A percentile compares a stretch with the other conserved stretches of the same genome.
phyloP scores from a whole-genome alignment of 1,139 yeast species.

The Arxiozyma heterogenica region DNA sequence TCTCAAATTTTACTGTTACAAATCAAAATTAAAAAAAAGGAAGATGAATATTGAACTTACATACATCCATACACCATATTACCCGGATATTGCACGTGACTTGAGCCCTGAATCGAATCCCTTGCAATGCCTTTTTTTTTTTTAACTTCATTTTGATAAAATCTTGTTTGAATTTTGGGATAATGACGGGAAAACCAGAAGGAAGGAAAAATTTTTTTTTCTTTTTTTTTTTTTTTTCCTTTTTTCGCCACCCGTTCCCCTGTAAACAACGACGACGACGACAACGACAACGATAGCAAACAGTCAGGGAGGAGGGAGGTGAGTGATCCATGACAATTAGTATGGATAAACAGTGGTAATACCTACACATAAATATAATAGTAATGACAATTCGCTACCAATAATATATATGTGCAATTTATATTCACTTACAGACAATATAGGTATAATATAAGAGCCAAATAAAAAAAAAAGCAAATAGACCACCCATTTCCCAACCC shows the following conservation, averaged over 20 bases:
- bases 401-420: neutral
- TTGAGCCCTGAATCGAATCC: no score
- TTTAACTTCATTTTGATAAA: neutral
- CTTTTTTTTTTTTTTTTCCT: no score
- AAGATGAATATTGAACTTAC: no score
- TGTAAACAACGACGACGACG: neutral
- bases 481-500: neutral
- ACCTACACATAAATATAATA: no score
- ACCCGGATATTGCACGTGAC: no score
- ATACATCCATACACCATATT: no score
- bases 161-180: no score
- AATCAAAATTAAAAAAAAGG: neutral
- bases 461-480: neutral
- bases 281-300: neutral
- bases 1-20: neutral
- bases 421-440: neutral
- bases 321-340: no score
- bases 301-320: no score
- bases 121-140: no score
- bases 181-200: neutral
- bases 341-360: no score
- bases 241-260: neutral
- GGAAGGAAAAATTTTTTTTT: neutral
- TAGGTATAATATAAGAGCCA: neutral
- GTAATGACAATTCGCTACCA: no score